Evolutionary conservation across 192 early-diverging fungal genomes (phyloP).

Genomic region (Entrophospora sp.): DNA sequence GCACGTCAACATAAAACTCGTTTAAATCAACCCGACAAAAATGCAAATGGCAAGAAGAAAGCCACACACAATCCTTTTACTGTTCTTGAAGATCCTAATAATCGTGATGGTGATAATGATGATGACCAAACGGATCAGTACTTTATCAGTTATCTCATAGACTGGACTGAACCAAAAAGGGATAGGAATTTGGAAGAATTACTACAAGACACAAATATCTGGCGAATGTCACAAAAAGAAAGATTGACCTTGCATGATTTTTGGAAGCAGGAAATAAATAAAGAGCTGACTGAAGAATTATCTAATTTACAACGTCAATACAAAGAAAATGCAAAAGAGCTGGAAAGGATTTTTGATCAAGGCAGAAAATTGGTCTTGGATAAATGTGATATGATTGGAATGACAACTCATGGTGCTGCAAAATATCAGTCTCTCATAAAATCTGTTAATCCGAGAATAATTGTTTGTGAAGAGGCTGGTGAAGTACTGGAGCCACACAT

Average conservation of each 20-base stretch:
- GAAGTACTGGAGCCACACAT: slow-evolving; percentile 52
- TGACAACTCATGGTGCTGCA: slow-evolving; percentile 55
- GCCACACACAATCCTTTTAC: no score
- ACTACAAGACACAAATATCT: slow-evolving; percentile 28
- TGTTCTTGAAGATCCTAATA: neutral
- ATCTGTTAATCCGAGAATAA: slow-evolving; percentile 35
- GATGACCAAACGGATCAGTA: no score
- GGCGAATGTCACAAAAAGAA: slow-evolving; percentile 40
- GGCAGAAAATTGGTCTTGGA: slow-evolving; percentile 24
- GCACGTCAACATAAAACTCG: neutral
- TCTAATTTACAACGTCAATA: neutral
- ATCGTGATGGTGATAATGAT: neutral
- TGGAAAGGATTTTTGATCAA: slow-evolving; percentile 29
- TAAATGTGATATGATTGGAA: slow-evolving; percentile 37
- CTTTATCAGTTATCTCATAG: neutral
- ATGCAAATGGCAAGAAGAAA: neutral
- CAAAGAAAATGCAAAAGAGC: slow-evolving; percentile 3
- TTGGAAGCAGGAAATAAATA: slow-evolving; percentile 29
- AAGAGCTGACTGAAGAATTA: slow-evolving; percentile 21
- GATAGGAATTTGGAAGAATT: slow-evolving; percentile 27
- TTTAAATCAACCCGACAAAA: neutral
- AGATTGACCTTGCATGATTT: slow-evolving; percentile 26
- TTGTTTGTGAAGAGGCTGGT: slow-evolving; percentile 52
- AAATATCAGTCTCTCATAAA: slow-evolving; percentile 34
- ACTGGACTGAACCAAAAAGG: slow-evolving; percentile 1